Evolutionary conservation across 352 stramenopile genomes (phyloP), one percentile per base, ranked within the genome.

Genomic region (Elongisporangium anandrum): DNA sequence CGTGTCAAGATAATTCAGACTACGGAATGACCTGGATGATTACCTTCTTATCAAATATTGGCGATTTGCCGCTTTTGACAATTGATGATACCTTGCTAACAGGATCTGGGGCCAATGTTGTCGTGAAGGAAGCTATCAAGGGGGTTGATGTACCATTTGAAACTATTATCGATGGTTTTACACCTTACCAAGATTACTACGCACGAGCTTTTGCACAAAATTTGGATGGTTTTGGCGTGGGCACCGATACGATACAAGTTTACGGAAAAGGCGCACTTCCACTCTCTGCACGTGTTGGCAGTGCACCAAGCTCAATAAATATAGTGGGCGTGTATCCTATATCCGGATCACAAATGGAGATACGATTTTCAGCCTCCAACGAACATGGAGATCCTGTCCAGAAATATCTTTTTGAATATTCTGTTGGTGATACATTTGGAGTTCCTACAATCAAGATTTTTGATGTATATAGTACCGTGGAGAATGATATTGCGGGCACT

Each of bases 31-130:
- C 69, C 24, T 94, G 85, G 85, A 79, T 62, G 1, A 72, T 94
- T 49, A 86, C 67, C 9, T 94, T 94, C 49, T 39, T 88, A 17
- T 79, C 78, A 0, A 94, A 94, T 57, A 70, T 77, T 3, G 85
- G 85, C 1, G 79, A 91, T 22, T 61, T 82, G 26, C 85, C 81
- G 15, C 50, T 85, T 20, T 72, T 94, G n/a, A 23, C 64, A 4
- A 61, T 90, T 2, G 51, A 74, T 24, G 57, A 61, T 4, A 63
- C 55, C 0, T 63, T 73, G n/a, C 34, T 94, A 15, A 77, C 62
- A 1, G 80, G 85, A 10, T 83, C 77, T 1, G 64, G 64, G n/a
- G 64, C 71, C 1, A 45, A 63, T 7, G 72, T 91, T 0, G 57
- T 64, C 0, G 68, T 90, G 0, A 41, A 75, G 34, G 80, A 92